Base-by-base conservation (phyloP, 2,329 filamentous ascomycete species). In the Acrodontium crateriforme region DNA sequence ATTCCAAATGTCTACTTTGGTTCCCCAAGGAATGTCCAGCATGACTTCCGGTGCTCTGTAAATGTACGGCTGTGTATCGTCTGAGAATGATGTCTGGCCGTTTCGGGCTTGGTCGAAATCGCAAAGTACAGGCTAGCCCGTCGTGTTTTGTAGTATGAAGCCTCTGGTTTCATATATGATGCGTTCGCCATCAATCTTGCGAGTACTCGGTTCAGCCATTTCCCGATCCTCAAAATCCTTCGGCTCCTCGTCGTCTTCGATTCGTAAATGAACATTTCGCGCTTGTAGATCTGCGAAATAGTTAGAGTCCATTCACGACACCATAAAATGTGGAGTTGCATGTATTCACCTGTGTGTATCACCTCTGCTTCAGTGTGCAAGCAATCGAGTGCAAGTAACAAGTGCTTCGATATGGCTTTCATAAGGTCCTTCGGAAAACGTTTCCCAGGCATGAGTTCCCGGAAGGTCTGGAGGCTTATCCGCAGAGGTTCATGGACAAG, bases 1-100 rank as follows among this genome's bases (percentile, higher is more conserved):
- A 13, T 25, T 25, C 39, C 39, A 42, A 14, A 40, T 40, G 23
- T 40, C 39, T n/a, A 37, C 25, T 18, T 32, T 20, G n/a, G 6
- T 22, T 14, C 34, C 27, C 37, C 39, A 42, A 11, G 27, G 11
- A 30, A 35, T 32, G 4, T 26, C 35, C n/a, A 30, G n/a, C 9
- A 42, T 28, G 1, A 42, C 21, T 27, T 42, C 38, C 5, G 39
- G 39, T 9, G 37, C 35, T 12, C 38, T 31, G 22, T 30, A 36
- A 2, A 26, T 9, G 1, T 13, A 30, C 28, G 39, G 37, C 24
- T 20, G 18, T 8, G n/a, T 20, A n/a, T 20, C n/a, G 18, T 20
- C 18, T 20, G 18, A 20, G 18, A 20, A n/a, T n/a, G n/a, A n/a
- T n/a, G n/a, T n/a, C n/a, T n/a, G n/a, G n/a, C n/a, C n/a, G n/a